Evolutionary conservation across 331 rosid genomes (phyloP), one percentile per base, ranked within the genome.

Genomic region (Cydonia oblonga): DNA sequence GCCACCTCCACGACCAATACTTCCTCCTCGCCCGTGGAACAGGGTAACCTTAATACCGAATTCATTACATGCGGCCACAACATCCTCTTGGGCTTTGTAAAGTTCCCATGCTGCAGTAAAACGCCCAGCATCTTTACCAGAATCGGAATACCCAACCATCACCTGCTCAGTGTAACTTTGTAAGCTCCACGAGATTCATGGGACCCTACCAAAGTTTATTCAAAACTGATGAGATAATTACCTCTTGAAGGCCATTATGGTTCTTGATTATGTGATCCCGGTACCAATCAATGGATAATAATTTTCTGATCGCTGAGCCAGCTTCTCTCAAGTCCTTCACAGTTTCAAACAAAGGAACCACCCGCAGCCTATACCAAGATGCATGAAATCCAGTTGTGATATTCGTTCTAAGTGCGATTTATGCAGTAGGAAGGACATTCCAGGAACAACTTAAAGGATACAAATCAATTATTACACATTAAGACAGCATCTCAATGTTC

Each of bases 111-210:
- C 98, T 46, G 96, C 97, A 69, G 93, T 84, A 57, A 93, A 90
- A 72, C 97, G 97, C 61, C 98, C 98, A 49, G 97, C 98, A 84
- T 90, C 98, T 87, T 90, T 93, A 57, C 97, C 97, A 76, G 98
- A 93, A 83, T 93, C 98, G 66, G 98, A 93, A 81, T 93, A 93
- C 54, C 97, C 97, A 69, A 93, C 98, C 98, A 93, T 93, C 64
- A 93, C 97, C 98, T 93, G 87, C 73, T 70, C 69, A 74, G 30
- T 78, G 60, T 64, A 82, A 71, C 71, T 67, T 68, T 13, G 46
- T 46, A 68, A 59, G 70, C 64, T 54, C 73, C 73, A 61, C 4
- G 59, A 69, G 76, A 81, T 74, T 46, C 66, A 65, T 66, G 42
- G 44, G 26, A 49, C 58, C 18, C 58, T 24, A 30, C 69, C 60